Evolutionary conservation across 306 rosid species (phyloP).

Genomic region (Dalbergia cultrata): DNA sequence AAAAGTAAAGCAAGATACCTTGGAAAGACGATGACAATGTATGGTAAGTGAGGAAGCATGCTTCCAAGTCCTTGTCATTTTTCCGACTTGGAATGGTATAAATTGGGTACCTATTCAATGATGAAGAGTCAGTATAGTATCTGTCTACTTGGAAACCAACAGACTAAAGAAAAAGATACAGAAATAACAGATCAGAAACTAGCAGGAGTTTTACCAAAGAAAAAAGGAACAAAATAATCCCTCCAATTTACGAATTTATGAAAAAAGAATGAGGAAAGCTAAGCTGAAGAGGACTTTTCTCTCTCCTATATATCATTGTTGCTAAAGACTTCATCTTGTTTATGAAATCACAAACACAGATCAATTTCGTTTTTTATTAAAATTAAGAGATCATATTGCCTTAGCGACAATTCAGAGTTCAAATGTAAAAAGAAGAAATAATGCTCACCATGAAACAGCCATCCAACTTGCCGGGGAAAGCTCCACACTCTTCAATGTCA

Average conservation of each 20-base stretch:
- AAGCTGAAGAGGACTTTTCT: constrained; percentile 6
- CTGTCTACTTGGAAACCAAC: constrained; percentile 20
- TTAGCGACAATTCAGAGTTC: constrained; percentile 15
- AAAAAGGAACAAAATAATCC: too few species aligned
- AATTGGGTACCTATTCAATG: constrained; percentile 75
- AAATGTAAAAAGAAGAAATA: constrained; percentile 27
- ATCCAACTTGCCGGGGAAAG: constrained; percentile 95
- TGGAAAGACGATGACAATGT: constrained; percentile 80
- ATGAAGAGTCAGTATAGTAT: constrained; percentile 23
- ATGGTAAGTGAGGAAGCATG: constrained; percentile 86
- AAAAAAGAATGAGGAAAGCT: background rate
- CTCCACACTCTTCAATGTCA: constrained; percentile 76
- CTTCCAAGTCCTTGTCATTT: constrained; percentile 68
- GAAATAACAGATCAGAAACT: background rate
- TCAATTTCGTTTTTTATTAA: constrained; percentile 7
- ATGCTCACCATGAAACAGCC: constrained; percentile 87
- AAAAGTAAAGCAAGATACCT: constrained; percentile 54
- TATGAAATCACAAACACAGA: constrained; percentile 1
- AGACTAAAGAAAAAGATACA: background rate
- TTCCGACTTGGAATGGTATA: constrained; percentile 70
- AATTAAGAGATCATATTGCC: background rate
- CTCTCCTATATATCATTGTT: background rate
- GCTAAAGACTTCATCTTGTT: background rate
- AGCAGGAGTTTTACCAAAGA: too few species aligned
- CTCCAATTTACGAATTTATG: background rate